Conservation (phyloP, 345 rosid genomes). For the Rhodamnia argentea region DNA sequence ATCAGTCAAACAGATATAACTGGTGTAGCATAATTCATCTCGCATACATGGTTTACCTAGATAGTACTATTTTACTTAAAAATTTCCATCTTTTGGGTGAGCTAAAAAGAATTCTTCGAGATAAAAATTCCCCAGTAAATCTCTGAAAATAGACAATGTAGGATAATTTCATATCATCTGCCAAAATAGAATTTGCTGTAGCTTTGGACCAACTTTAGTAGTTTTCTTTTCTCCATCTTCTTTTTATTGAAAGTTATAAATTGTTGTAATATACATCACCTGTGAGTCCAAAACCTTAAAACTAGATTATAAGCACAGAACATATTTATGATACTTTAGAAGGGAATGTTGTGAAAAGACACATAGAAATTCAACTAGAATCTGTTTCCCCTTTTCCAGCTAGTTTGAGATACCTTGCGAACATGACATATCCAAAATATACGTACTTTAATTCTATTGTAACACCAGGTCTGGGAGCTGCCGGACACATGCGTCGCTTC, state of each 20-base stretch:
- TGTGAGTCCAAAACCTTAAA: not conserved
- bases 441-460: conserved; percentile 73
- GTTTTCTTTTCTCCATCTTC: not conserved
- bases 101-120: not conserved
- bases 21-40: not conserved
- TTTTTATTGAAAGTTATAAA: not conserved
- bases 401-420: not conserved
- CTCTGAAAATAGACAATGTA: not conserved
- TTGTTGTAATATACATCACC: no score
- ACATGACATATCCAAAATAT: not conserved
- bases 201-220: not conserved
- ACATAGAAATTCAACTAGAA: not conserved
- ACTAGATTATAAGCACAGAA: not conserved
- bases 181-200: not conserved
- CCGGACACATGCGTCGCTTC: conserved; percentile 80
- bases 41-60: not conserved
- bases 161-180: not conserved
- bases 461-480: conserved; percentile 97
- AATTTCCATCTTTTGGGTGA: not conserved
- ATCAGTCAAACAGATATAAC: not conserved
- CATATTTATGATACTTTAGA: not conserved
- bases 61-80: not conserved
- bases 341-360: not conserved
- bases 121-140: not conserved
- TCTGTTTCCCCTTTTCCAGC: not conserved